phyloP scores from a whole-genome alignment of 768 basidiomycete genomes.

The Fomitopsis serialis region DNA sequence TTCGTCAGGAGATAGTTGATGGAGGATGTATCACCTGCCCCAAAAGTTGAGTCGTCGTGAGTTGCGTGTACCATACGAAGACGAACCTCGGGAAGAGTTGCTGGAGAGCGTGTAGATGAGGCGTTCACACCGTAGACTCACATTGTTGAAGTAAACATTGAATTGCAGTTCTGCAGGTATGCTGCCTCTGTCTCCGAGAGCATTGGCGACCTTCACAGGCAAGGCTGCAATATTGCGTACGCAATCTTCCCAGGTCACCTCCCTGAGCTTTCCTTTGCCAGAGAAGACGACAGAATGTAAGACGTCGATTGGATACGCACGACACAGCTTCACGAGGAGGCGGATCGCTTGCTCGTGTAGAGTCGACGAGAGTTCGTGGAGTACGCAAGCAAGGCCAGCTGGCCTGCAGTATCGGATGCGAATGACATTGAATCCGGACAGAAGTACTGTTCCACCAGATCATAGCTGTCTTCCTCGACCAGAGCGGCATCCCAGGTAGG shows the following conservation, averaged over 20 bases:
- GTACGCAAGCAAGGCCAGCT: conserved; percentile 57
- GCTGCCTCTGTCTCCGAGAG: conserved; percentile 36
- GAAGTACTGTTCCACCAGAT: conserved; percentile 64
- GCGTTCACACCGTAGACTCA: conserved; percentile 48
- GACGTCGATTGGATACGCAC: conserved; percentile 64
- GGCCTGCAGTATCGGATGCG: conserved; percentile 42
- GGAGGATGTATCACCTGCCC: conserved; percentile 35
- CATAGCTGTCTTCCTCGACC: conserved; percentile 37
- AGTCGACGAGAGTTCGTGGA: conserved; percentile 52
- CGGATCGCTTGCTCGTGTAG: conserved; percentile 44
- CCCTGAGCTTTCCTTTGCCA: conserved; percentile 20
- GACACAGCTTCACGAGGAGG: conserved; percentile 49
- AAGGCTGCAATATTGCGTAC: conserved; percentile 59
- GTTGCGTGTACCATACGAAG: background rate
- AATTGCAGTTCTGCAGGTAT: conserved; percentile 49
- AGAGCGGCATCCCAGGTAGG: conserved; percentile 65
- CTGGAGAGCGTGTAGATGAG: conserved; percentile 42
- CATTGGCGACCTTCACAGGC: conserved; percentile 79
- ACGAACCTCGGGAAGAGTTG: conserved; percentile 36
- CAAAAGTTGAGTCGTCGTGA: background rate
- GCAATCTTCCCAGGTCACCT: conserved; percentile 68
- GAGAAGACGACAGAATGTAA: conserved; percentile 51
- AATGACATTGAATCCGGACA: conserved; percentile 59
- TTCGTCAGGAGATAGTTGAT: conserved; percentile 56
- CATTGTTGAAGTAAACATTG: conserved; percentile 46